Evolutionary conservation across 2,329 filamentous ascomycete species (phyloP), one percentile per base, ranked within the genome.

Genomic region (Trichoderma oligosporum): DNA sequence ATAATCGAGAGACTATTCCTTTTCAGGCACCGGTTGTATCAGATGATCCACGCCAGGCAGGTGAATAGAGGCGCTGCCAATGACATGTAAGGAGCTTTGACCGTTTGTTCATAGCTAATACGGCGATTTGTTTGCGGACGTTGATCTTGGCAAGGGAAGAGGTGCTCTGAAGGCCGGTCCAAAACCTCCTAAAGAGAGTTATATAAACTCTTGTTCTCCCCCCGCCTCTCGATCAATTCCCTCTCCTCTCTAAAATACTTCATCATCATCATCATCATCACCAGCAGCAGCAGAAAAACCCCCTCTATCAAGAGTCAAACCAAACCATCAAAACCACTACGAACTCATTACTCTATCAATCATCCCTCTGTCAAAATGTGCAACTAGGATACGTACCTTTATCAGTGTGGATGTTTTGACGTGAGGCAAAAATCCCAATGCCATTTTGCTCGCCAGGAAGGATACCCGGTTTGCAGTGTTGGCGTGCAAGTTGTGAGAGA

Each of bases 361-460:
- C 29, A 52, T 24, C 29, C 22, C 12, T 18, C 29, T 36, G 7
- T 20, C 36, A 36, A 57, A 35, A 60, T 60, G 59, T 60, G 59
- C 25, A 47, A 56, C 29, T 60, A 45, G 56, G 47, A 58, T 36
- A 59, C 49, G 9, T 58, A 51, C 44, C 18, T 55, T 4, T 60
- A 41, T 38, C 36, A 38, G 29, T 60, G 59, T 39, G 49, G 48
- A 18, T 49, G 45, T 56, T 35, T 49, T 36, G 16, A 29, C 29
- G 42, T 60, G 4, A 41, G 16, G 14, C 44, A 46, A 14, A 47
- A 31, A 7, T 20, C 20, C 20, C 22, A 35, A n/a, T 60, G 59
- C 56, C 18, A 49, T n/a, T 16, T 20, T 12, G 45, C 51, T 11
- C 29, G 24, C 16, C 38, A 14, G 11, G 36, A 46, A 44, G 49